Evolutionary conservation across 345 rosid species (phyloP).

Genomic region (Zanthoxylum bungeanum): DNA sequence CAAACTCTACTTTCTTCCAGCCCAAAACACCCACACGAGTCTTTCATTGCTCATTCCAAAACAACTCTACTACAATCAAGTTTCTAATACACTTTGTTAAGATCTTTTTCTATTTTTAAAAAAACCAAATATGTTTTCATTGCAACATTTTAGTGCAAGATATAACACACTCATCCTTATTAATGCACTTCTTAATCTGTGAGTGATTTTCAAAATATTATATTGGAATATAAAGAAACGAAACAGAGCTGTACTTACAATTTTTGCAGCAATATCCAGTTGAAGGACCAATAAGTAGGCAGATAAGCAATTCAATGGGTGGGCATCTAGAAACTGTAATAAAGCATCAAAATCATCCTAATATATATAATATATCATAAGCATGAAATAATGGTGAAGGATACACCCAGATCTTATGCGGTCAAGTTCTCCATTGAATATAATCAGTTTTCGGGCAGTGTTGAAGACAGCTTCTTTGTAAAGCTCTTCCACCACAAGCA

Average conservation of each 20-base stretch:
- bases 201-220: neutral
- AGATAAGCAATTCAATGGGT: neutral
- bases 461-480: conserved; percentile 74
- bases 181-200: neutral
- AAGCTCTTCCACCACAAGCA: conserved; percentile 97
- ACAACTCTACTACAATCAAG: neutral
- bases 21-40: too few species aligned
- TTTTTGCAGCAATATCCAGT: neutral
- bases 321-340: neutral
- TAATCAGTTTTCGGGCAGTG: conserved; percentile 59
- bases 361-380: neutral
- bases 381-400: conserved; percentile 34
- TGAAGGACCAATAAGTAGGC: neutral
- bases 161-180: too few species aligned
- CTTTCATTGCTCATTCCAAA: neutral
- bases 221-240: neutral
- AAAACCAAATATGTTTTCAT: too few species aligned
- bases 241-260: neutral
- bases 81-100: neutral
- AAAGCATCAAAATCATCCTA: neutral
- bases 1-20: too few species aligned
- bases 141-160: neutral
- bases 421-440: conserved; percentile 94
- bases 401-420: conserved; percentile 97
- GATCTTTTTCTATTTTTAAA: too few species aligned